These are phyloP conservation scores for Thielaviopsis cerberus DNA, from an alignment of 2,329 filamentous ascomycete genomes.

Conservation along the genomic window DNA sequence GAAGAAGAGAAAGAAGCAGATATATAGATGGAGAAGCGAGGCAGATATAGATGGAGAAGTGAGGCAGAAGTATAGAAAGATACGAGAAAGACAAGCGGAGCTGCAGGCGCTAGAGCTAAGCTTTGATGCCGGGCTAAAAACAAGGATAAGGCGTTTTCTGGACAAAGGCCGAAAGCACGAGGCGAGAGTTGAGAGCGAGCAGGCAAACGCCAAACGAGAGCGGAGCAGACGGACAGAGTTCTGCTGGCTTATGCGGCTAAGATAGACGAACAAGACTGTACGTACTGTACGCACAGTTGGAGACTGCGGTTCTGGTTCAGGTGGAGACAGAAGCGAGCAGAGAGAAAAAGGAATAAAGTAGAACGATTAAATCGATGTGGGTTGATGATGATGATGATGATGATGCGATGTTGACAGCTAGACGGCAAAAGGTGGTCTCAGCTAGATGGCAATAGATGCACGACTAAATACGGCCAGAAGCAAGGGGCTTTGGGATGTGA, in stretches of 20 bases:
- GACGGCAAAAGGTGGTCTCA: too few relatives aligned
- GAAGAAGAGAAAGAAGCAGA: neutral
- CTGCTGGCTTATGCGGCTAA: neutral
- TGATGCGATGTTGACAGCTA: too few relatives aligned
- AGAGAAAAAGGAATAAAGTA: too few relatives aligned
- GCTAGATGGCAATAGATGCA: neutral
- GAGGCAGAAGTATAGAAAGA: neutral
- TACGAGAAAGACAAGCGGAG: neutral
- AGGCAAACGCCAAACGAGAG: too few relatives aligned
- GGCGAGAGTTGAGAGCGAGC: too few relatives aligned
- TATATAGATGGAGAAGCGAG: neutral
- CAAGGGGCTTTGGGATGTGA: neutral
- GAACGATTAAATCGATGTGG: too few relatives aligned
- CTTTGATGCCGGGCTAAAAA: neutral
- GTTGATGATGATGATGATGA: too few relatives aligned
- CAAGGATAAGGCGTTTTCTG: neutral
- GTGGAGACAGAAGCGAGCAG: neutral
- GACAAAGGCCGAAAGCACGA: neutral
- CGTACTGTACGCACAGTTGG: neutral
- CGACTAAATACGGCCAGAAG: neutral
- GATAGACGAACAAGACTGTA: neutral
- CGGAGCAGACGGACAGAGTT: neutral
- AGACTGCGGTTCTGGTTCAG: neutral
- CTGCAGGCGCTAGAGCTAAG: neutral
- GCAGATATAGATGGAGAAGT: neutral